Conservation (phyloP, 768 basidiomycete species). For the Dioszegia hungarica region DNA sequence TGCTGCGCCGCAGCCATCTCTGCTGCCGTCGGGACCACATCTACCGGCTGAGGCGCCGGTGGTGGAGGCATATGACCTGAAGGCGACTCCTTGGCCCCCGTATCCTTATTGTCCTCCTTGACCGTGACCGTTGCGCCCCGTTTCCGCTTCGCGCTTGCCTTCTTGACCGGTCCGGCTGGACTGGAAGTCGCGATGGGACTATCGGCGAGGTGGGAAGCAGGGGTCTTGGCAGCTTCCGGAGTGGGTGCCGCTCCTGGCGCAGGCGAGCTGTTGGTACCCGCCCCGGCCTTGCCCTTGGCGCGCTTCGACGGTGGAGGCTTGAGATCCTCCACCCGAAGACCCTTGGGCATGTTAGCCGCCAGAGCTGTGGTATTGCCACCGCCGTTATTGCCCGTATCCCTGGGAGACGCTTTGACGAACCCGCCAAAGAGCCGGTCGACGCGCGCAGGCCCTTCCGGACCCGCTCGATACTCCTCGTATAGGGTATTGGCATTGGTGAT, state of each 20-base stretch:
- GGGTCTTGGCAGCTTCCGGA: conserved; percentile 9
- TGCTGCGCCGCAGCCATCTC: conserved; percentile 4
- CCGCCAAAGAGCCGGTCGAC: conserved; percentile 2
- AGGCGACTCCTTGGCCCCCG: neutral
- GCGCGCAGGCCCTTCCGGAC: conserved; percentile 1
- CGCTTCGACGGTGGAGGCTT: conserved; percentile 36
- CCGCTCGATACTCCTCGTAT: conserved; percentile 9
- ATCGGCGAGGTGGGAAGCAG: conserved; percentile 2
- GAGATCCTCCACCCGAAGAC: conserved; percentile 38
- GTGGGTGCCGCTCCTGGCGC: conserved; percentile 9
- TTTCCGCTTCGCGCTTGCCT: conserved; percentile 2
- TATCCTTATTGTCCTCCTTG: neutral
- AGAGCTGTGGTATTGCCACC: neutral
- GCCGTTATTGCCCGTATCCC: neutral
- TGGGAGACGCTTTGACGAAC: neutral
- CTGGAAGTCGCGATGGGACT: conserved; percentile 1
- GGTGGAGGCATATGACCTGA: neutral
- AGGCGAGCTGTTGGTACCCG: conserved; percentile 19
- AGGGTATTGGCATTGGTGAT: conserved; percentile 8
- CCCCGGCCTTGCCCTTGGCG: conserved; percentile 10
- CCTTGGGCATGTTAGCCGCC: conserved; percentile 24
- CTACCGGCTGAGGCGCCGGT: conserved; percentile 3
- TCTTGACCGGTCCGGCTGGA: neutral
- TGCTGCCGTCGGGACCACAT: neutral
- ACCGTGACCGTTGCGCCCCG: neutral